These are phyloP conservation scores for Geotrichum aggregatum DNA, from an alignment of 1,139 yeast genomes.

Conservation along the genomic window DNA sequence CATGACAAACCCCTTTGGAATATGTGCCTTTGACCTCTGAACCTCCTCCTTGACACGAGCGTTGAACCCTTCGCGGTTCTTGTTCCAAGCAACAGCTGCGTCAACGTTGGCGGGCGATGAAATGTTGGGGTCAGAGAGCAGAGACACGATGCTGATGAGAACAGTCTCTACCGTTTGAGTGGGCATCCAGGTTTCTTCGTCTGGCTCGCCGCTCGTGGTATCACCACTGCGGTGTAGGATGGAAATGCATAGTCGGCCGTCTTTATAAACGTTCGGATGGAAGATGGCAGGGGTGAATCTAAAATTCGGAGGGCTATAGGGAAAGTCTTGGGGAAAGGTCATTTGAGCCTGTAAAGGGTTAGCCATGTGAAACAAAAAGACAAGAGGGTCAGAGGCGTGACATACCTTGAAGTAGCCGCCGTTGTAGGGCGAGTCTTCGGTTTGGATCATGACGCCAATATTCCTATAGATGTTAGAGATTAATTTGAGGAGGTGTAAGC, in stretches of 20 bases:
- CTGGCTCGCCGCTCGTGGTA: constrained; percentile 85
- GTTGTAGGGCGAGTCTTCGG: constrained; percentile 83
- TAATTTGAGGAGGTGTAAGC: too few species aligned
- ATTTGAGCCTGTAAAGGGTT: constrained; percentile 83
- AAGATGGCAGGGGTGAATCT: constrained; percentile 91
- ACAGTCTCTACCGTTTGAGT: constrained; percentile 94
- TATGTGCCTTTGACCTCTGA: constrained; percentile 73
- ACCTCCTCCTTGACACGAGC: constrained; percentile 79
- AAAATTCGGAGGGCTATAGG: constrained; percentile 86
- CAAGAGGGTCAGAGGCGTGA: background rate
- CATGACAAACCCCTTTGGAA: constrained; percentile 80
- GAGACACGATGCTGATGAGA: constrained; percentile 79
- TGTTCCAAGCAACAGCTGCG: constrained; percentile 89
- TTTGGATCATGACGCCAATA: constrained; percentile 86
- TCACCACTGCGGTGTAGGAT: constrained; percentile 89
- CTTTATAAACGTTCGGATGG: constrained; percentile 92
- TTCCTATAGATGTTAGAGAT: constrained; percentile 44
- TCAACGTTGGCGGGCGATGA: constrained; percentile 95
- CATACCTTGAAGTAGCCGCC: constrained; percentile 81
- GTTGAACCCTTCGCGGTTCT: constrained; percentile 74
- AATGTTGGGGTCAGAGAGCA: constrained; percentile 89
- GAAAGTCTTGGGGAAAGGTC: constrained; percentile 88
- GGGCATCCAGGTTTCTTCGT: constrained; percentile 84
- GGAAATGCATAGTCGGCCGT: constrained; percentile 88
- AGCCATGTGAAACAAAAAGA: too few species aligned